A percentile compares a stretch with the other conserved stretches of the same genome.
These are phyloP conservation scores for Aspergillus spinulosporus DNA, from an alignment of 2,329 filamentous ascomycete genomes.

Conservation along the genomic window DNA sequence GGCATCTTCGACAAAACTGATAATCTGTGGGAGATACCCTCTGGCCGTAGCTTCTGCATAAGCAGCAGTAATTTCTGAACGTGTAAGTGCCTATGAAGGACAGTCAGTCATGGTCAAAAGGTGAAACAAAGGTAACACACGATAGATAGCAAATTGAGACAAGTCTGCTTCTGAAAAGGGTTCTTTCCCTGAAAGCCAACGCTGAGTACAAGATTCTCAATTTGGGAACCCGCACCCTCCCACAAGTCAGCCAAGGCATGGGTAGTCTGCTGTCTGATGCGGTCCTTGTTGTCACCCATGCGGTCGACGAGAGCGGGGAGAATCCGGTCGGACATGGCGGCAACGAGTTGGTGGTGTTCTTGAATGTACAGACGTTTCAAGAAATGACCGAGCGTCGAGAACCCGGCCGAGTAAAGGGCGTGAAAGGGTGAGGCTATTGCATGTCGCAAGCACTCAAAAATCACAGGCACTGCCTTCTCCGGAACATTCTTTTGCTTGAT, in stretches of 20 bases:
- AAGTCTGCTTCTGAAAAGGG: slow-evolving; percentile 77
- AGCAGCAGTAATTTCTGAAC: slow-evolving; percentile 36
- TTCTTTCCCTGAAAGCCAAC: slow-evolving; percentile 77
- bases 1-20: slow-evolving; percentile 85
- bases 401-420: slow-evolving; percentile 75
- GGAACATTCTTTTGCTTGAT: slow-evolving; percentile 94
- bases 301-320: slow-evolving; percentile 78
- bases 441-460: slow-evolving; percentile 79
- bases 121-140: slow-evolving; percentile 45
- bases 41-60: not conserved
- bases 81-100: slow-evolving; percentile 69
- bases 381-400: slow-evolving; percentile 84
- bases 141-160: slow-evolving; percentile 81
- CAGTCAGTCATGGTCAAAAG: slow-evolving; percentile 12
- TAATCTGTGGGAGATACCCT: slow-evolving; percentile 70
- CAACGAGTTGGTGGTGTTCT: slow-evolving; percentile 70
- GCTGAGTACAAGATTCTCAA: slow-evolving; percentile 78
- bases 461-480: slow-evolving; percentile 64
- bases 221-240: slow-evolving; percentile 66
- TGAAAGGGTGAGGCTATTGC: slow-evolving; percentile 76
- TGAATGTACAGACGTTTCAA: slow-evolving; percentile 83
- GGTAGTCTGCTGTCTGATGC: slow-evolving; percentile 71
- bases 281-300: slow-evolving; percentile 85
- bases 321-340: slow-evolving; percentile 68
- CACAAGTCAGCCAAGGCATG: slow-evolving; percentile 79